A percentile compares a stretch with the other conserved stretches of the same genome.
phyloP scores from a whole-genome alignment of 805 yeast species.

The Myxozyma mucilagina region DNA sequence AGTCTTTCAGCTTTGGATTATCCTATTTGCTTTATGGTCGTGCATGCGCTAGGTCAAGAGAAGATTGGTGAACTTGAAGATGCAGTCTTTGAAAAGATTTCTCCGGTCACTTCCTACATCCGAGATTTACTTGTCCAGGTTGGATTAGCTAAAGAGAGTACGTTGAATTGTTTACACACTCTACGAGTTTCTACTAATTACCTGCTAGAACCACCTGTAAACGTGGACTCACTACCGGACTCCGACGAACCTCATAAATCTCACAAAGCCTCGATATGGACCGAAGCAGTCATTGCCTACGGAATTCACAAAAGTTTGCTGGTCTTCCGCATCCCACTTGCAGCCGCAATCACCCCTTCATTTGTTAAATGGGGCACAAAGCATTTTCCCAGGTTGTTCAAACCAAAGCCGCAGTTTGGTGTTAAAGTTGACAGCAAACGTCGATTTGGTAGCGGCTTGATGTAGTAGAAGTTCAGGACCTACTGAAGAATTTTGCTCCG shows the following conservation, averaged over 20 bases:
- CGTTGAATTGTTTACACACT: not conserved
- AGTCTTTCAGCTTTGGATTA: constrained; percentile 72
- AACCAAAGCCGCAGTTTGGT: constrained; percentile 15
- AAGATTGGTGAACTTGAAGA: constrained; percentile 68
- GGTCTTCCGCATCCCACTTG: constrained; percentile 78
- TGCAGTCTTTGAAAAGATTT: constrained; percentile 8
- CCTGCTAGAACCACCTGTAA: not conserved
- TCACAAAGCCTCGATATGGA: constrained; percentile 51
- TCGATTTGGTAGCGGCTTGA: constrained; percentile 20
- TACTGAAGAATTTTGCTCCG: not conserved
- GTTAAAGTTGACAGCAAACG: constrained; percentile 22
- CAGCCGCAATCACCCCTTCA: constrained; percentile 89
- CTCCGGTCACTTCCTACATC: constrained; percentile 11
- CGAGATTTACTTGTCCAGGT: constrained; percentile 6
- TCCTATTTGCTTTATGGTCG: constrained; percentile 78
- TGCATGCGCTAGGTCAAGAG: constrained; percentile 86
- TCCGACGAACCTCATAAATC: constrained; percentile 34
- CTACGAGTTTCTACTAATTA: not conserved
- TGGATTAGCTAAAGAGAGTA: constrained; percentile 6
- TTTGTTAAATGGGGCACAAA: constrained; percentile 80
- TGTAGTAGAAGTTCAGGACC: not conserved
- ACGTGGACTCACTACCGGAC: not conserved
- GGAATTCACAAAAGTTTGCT: constrained; percentile 83
- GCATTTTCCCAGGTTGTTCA: constrained; percentile 50
- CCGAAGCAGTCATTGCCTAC: constrained; percentile 88